Percentiles rank a stretch among this genome's conserved stretches.
phyloP scores from a whole-genome alignment of 148 eudicot genomes.

The Cornus suecica region DNA sequence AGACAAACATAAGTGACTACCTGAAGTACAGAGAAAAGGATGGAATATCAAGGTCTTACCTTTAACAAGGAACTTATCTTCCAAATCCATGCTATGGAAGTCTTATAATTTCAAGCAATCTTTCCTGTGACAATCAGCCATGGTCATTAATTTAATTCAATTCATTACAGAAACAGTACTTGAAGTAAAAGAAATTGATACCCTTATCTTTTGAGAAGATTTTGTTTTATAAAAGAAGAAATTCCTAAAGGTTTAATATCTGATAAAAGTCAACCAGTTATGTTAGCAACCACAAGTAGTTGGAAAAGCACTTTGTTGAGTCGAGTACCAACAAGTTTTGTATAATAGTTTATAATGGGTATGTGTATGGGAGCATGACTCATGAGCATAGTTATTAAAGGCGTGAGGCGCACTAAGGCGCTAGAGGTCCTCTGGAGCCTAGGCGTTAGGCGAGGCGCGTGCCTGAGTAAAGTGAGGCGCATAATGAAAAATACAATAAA shows the following conservation, averaged over 20 bases:
- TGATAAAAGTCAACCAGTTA: not conserved
- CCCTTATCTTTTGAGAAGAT: not conserved
- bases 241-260: not conserved
- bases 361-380: not conserved
- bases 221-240: not conserved
- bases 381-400: too few species aligned
- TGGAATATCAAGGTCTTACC: conserved; percentile 24
- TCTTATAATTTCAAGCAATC: not conserved
- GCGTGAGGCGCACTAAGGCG: too few species aligned
- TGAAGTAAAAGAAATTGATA: not conserved
- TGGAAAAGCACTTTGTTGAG: too few species aligned
- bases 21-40: not conserved
- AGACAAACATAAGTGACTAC: conserved; percentile 5
- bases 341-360: not conserved
- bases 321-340: not conserved
- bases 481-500: too few species aligned
- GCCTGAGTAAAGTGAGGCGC: too few species aligned
- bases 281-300: too few species aligned
- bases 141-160: not conserved
- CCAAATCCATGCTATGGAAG: conserved; percentile 38
- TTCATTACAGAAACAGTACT: not conserved
- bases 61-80: conserved; percentile 32
- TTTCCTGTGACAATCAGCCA: conserved; percentile 20
- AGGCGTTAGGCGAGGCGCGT: too few species aligned
- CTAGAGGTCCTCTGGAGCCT: too few species aligned